These are phyloP conservation scores for Leccinum cinnamomeum DNA, from an alignment of 1,284 basidiomycete genomes.

Conservation along the genomic window DNA sequence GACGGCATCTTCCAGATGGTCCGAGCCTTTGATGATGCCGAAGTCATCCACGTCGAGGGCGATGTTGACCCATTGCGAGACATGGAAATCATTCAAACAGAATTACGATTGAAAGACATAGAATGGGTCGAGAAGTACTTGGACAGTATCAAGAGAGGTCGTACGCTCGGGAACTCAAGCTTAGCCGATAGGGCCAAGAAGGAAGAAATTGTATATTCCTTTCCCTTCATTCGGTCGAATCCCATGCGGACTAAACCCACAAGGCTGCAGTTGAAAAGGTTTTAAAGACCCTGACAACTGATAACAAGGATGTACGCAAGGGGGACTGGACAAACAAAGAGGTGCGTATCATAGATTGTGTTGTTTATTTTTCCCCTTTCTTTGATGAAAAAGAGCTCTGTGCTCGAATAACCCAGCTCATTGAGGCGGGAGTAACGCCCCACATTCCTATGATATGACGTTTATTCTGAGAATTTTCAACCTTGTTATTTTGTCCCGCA, in stretches of 20 bases:
- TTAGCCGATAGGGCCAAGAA: constrained; percentile 96
- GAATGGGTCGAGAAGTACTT: constrained; percentile 97
- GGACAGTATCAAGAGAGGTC: constrained; percentile 74
- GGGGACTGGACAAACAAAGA: constrained; percentile 97
- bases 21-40: constrained; percentile 97
- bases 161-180: constrained; percentile 73
- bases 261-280: constrained; percentile 88
- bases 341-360: constrained; percentile 51
- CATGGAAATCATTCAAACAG: constrained; percentile 97
- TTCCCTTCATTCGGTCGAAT: background rate
- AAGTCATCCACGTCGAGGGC: constrained; percentile 99
- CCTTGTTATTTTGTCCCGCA: background rate
- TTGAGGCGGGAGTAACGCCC: constrained; percentile 77
- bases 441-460: constrained; percentile 63
- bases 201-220: constrained; percentile 82
- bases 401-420: constrained; percentile 80
- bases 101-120: constrained; percentile 95
- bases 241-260: constrained; percentile 21
- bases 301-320: constrained; percentile 93
- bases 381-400: constrained; percentile 77
- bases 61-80: constrained; percentile 96
- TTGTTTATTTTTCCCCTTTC: constrained; percentile 9
- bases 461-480: constrained; percentile 43
- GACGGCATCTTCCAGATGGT: constrained; percentile 99
- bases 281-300: constrained; percentile 75